Evolutionary conservation across 164 flowering plant genomes (phyloP), one percentile per base, ranked within the genome.

Genomic region (Kingdonia uniflora): DNA sequence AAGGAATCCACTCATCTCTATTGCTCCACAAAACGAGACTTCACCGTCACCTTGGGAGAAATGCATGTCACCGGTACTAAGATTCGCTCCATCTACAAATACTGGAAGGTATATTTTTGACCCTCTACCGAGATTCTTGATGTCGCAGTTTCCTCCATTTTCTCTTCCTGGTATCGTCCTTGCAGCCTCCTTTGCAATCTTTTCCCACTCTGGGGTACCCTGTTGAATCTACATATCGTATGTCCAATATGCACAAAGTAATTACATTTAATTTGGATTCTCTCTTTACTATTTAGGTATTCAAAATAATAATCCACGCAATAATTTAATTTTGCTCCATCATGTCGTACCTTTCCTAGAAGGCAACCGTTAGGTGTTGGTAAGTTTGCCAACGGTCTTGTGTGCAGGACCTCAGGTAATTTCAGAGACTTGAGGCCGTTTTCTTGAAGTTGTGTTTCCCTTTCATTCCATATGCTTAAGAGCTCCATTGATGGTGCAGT

Each of bases 41-140:
- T 92, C 95, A 21, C 96, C 96, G 64, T 85, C 99, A 14, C 96
- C 99, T 62, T 91, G 99, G 38, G 96, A 88, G 50, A 88, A 92
- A 59, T 92, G 99, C 99, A 92, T 92, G 63, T 92, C 96, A 15
- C 99, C 95, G 0, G 91, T 81, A 52, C 96, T 88, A n/a, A 92
- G 67, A 54, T 84, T 85, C 35, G 91, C 98, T 63, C 96, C 96
- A 19, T 92, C 95, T 4, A 88, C 80, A 64, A 92, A 85, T 7
- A 85, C 88, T n/a, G 95, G 99, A 52, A 88, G 89, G 65, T 84
- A 84, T 62, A 92, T 57, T 51, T 88, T 92, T 46, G 97, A 88
- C 35, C 99, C 95, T 65, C 80, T 73, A 48, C 99, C 82, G 11
- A 92, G 88, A 65, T 87, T 92, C 68, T 88, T 92, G 45, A 92